A percentile compares a stretch with the other conserved stretches of the same genome.
phyloP scores from a whole-genome alignment of 352 stramenopile genomes.

The Globisporangium solare region DNA sequence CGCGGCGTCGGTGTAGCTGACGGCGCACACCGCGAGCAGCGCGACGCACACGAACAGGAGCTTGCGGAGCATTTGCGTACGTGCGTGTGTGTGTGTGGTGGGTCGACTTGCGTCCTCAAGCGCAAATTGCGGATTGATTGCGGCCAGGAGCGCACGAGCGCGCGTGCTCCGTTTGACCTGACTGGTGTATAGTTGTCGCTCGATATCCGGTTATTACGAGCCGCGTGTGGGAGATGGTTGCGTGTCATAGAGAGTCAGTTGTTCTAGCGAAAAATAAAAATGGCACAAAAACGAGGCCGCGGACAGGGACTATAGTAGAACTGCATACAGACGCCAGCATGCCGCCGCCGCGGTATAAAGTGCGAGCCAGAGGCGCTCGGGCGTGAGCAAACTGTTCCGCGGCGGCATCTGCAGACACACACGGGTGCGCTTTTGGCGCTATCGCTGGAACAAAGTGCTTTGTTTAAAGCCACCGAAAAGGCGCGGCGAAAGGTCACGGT shows the following conservation, averaged over 20 bases:
- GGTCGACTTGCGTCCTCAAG: neutral
- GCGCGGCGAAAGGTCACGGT: neutral
- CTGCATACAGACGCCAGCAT: too few species aligned
- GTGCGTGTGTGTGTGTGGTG: conserved; percentile 10
- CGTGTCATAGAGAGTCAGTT: neutral
- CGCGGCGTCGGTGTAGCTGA: conserved; percentile 16
- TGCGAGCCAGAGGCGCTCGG: neutral
- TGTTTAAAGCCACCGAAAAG: conserved; percentile 9
- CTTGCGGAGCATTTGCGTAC: conserved; percentile 21
- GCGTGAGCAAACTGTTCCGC: conserved; percentile 5
- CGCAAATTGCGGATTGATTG: neutral
- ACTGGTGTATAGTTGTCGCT: too few species aligned
- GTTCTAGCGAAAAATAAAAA: neutral
- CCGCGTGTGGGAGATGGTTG: neutral
- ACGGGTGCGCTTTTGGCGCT: neutral
- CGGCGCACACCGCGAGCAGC: conserved; percentile 18
- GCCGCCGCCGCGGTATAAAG: neutral
- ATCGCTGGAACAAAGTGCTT: neutral
- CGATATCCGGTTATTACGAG: too few species aligned
- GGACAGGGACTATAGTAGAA: too few species aligned
- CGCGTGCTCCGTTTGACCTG: too few species aligned
- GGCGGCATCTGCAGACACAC: too few species aligned
- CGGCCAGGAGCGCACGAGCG: too few species aligned
- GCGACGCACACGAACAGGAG: conserved; percentile 19
- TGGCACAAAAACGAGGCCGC: neutral